Base-by-base conservation (phyloP, 257 asterid genomes). In the Euphrasia confusa region DNA sequence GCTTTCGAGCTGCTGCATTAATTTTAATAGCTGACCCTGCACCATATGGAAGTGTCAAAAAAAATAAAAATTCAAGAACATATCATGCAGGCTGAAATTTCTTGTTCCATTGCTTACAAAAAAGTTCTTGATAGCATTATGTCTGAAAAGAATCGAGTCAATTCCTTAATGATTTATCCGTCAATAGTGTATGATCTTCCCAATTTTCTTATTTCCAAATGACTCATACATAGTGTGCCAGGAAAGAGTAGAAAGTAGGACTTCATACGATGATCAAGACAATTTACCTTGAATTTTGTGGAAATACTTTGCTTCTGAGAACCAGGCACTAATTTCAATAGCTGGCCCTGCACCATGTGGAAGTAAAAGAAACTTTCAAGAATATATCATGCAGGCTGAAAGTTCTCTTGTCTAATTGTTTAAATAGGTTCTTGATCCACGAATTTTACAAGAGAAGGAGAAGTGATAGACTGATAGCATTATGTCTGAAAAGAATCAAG, bases 1-100 rank as follows among this genome's bases (percentile, higher is more conserved):
- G 73, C 83, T 75, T 65, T 87, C 97, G 68, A 89, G 94, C 72
- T 85, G 95, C 76, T 81, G 92, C 86, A 93, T 82, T 76, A 93
- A 75, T 76, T 84, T 82, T 79, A 82, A 85, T 62, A 93, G 74
- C 75, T 89, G 91, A 42, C 75, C 85, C 97, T 89, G 88, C 84
- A 80, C 68, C 70, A 54, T 21, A 45, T 27, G 59, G 42, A 74
- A 57, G 62, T 54, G 58, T 49, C 53, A 54, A 42, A 58, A 61
- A 63, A 49, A 42, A 58, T 58, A 63, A 49, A 14, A 4, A n/a
- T 48, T 48, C 54, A 24, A 6, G 32, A 49, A 67, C 39, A 32
- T 27, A 45, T 26, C 54, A 45, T 0, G 35, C 54, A 4, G 27
- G 40, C 58, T 27, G 65, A 60, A 32, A 37, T 11, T 37, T 37